phyloP scores from a whole-genome alignment of 1,284 basidiomycete genomes.

The Sanghuangporus baumii region DNA sequence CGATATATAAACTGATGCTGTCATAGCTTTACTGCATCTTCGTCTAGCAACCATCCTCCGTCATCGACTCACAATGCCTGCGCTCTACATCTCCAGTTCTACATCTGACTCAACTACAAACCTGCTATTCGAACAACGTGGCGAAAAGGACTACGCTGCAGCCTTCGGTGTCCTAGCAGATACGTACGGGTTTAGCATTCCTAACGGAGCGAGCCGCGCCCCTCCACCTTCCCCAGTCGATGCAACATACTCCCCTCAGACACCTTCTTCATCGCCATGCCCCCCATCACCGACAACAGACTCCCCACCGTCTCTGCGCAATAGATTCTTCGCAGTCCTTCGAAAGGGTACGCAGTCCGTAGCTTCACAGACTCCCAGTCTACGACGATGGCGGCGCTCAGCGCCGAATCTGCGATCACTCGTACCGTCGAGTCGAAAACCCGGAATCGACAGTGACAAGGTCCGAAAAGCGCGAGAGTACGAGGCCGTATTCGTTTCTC shows the following conservation, averaged over 20 bases:
- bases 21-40: neutral
- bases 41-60: neutral
- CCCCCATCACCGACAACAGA: neutral
- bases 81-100: neutral
- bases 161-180: constrained; percentile 1
- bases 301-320: neutral
- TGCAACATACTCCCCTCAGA: neutral
- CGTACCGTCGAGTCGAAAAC: neutral
- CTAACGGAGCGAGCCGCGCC: neutral
- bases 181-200: constrained; percentile 2
- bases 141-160: neutral
- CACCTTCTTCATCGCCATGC: neutral
- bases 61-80: neutral
- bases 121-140: neutral
- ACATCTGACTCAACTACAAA: neutral
- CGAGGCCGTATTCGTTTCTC: neutral
- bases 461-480: neutral
- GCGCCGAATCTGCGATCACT: neutral
- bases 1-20: neutral
- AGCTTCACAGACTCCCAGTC: neutral
- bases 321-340: neutral
- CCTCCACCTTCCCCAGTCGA: neutral
- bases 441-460: neutral
- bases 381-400: neutral
- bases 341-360: neutral